Conservation (phyloP, 2,329 filamentous ascomycete species). For the Aspergillus sp. region DNA sequence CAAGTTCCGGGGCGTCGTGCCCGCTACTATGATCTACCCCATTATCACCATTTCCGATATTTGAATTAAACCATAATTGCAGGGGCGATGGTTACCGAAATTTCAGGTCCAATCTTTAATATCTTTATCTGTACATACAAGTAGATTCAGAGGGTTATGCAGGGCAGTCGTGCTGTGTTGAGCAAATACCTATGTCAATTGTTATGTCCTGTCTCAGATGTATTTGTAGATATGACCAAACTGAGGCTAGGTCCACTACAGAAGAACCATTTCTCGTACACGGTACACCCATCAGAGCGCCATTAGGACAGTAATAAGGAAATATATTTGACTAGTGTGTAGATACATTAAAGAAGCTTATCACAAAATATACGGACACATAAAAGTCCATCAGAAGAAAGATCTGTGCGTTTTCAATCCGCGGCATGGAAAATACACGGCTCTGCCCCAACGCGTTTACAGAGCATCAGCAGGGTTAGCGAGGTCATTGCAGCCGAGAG, state of each 20-base stretch:
- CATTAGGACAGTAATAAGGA: not conserved
- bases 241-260: no score
- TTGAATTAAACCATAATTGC: slow-evolving; percentile 9
- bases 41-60: slow-evolving; percentile 10
- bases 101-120: not conserved
- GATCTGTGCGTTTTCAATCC: not conserved
- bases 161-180: no score
- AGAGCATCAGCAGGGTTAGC: not conserved
- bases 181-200: no score
- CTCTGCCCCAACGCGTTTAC: not conserved
- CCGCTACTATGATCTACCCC: slow-evolving; percentile 12
- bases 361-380: not conserved
- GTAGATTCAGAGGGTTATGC: not conserved
- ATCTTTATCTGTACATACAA: not conserved
- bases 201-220: no score
- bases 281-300: no score
- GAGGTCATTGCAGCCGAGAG: slow-evolving; percentile 2
- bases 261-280: no score
- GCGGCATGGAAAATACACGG: not conserved
- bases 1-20: slow-evolving; percentile 5
- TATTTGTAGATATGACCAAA: no score
- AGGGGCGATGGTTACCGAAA: slow-evolving; percentile 7
- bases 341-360: not conserved
- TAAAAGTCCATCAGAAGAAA: not conserved
- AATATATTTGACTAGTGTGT: not conserved